phyloP scores from a whole-genome alignment of 2,329 filamentous ascomycete species.

The Bipolaris oryzae region DNA sequence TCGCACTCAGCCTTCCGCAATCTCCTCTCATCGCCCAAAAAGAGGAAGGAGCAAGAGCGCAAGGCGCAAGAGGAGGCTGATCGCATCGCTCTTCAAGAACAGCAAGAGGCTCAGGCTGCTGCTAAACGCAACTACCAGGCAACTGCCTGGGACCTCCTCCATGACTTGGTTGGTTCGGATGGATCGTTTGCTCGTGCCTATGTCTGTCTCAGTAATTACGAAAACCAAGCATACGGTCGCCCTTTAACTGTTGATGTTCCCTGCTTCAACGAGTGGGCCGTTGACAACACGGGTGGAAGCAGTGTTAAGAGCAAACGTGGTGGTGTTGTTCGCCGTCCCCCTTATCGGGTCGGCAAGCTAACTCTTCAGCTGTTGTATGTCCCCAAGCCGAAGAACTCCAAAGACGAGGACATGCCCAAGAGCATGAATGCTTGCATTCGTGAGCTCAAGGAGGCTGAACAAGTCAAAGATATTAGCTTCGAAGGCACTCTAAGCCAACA shows the following conservation, averaged over 20 bases:
- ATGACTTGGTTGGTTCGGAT: constrained; percentile 84
- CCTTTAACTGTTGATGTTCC: constrained; percentile 87
- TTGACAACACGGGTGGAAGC: constrained; percentile 77
- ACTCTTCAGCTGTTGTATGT: constrained; percentile 94
- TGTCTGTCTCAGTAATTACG: constrained; percentile 91
- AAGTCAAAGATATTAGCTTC: constrained; percentile 75
- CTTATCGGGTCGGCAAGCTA: constrained; percentile 96
- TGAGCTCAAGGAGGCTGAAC: constrained; percentile 89
- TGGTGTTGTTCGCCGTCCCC: constrained; percentile 77
- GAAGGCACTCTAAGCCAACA: constrained; percentile 95
- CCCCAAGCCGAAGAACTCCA: constrained; percentile 82
- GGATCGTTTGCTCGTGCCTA: constrained; percentile 95
- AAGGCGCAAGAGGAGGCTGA: constrained; percentile 84
- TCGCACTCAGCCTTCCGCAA: constrained; percentile 79
- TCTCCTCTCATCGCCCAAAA: constrained; percentile 85
- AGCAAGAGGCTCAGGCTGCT: constrained; percentile 45
- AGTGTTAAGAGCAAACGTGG: constrained; percentile 92
- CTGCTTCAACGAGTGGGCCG: constrained; percentile 98
- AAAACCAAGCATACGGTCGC: constrained; percentile 84
- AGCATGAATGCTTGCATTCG: constrained; percentile 97
- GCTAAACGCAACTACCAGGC: constrained; percentile 67
- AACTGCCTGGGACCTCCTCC: constrained; percentile 83
- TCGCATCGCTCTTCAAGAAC: constrained; percentile 60
- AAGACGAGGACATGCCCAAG: constrained; percentile 98
- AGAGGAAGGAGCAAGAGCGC: constrained; percentile 91